phyloP scores from a whole-genome alignment of 768 basidiomycete species.

The Naganishia vaughanmartiniae region DNA sequence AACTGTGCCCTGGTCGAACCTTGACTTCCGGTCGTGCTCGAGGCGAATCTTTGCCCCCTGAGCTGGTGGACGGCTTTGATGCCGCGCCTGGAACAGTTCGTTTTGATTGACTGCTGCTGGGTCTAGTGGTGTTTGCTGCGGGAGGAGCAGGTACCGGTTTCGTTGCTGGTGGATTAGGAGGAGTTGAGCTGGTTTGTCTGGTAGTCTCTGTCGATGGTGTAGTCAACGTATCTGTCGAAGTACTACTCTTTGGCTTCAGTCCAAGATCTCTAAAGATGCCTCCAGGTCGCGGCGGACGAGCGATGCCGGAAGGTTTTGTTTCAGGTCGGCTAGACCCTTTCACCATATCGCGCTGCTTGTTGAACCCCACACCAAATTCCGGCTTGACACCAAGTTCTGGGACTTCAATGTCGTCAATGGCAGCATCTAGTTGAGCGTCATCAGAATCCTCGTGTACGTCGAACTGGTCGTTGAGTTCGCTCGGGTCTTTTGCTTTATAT shows the following conservation, averaged over 20 bases:
- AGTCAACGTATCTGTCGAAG: neutral
- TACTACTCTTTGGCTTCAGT: slow-evolving; percentile 10
- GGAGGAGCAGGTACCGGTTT: neutral
- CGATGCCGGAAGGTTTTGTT: neutral
- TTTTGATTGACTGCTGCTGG: neutral
- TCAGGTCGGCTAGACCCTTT: slow-evolving; percentile 10
- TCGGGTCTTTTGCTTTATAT: neutral
- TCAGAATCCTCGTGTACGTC: slow-evolving; percentile 8
- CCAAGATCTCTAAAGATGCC: slow-evolving; percentile 18
- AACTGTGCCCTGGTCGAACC: slow-evolving; percentile 23
- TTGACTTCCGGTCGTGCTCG: slow-evolving; percentile 15
- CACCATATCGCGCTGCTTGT: slow-evolving; percentile 1
- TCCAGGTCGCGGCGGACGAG: slow-evolving; percentile 7
- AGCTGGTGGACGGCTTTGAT: neutral
- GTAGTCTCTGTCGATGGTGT: neutral
- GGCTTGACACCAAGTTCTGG: slow-evolving; percentile 14
- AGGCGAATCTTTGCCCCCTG: slow-evolving; percentile 4
- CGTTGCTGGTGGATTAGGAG: neutral
- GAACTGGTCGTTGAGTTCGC: slow-evolving; percentile 17
- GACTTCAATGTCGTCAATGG: slow-evolving; percentile 6
- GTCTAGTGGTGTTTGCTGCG: neutral
- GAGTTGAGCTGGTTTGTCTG: neutral
- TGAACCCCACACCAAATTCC: slow-evolving; percentile 12
- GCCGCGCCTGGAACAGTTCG: slow-evolving; percentile 16
- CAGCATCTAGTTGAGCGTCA: slow-evolving; percentile 7